Conservation (phyloP, 495 filamentous ascomycete genomes). For the Aspergillus sclerotiicarbonarius region DNA sequence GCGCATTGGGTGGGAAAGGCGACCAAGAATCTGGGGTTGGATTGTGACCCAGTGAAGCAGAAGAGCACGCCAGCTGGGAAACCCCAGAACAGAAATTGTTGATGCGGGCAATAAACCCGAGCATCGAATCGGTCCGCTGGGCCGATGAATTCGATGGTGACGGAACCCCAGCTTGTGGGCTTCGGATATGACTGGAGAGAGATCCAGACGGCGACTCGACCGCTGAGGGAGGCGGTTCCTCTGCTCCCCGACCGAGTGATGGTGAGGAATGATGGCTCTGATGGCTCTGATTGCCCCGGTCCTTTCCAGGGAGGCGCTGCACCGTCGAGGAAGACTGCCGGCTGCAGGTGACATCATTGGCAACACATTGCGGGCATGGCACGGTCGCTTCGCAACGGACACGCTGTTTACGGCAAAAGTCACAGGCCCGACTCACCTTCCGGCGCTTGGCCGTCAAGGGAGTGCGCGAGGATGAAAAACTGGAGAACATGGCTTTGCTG, state of each 20-base stretch:
- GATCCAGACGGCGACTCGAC: no score
- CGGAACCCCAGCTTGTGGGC: no score
- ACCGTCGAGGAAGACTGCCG: conserved; percentile 9
- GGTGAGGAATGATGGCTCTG: background rate
- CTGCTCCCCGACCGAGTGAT: background rate
- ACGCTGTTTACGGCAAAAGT: conserved; percentile 30
- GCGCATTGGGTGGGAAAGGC: conserved; percentile 10
- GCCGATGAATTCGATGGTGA: no score
- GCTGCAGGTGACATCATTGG: no score
- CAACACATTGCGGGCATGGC: conserved; percentile 27
- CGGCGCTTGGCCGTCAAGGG: conserved; percentile 26
- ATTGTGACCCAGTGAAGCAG: conserved; percentile 13
- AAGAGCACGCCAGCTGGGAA: conserved; percentile 18
- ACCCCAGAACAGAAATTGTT: conserved; percentile 28
- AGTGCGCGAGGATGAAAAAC: no score
- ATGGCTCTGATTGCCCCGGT: conserved; percentile 1
- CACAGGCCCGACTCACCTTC: conserved; percentile 28
- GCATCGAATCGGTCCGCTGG: conserved; percentile 27
- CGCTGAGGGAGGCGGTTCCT: conserved; percentile 10
- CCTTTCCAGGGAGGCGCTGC: background rate
- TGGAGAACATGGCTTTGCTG: no score
- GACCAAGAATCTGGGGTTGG: conserved; percentile 17
- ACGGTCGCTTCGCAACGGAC: conserved; percentile 28
- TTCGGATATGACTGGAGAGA: no score
- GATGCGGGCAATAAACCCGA: conserved; percentile 32